Base-by-base conservation (phyloP, 2,329 filamentous ascomycete species). In the Penicillium sp. region DNA sequence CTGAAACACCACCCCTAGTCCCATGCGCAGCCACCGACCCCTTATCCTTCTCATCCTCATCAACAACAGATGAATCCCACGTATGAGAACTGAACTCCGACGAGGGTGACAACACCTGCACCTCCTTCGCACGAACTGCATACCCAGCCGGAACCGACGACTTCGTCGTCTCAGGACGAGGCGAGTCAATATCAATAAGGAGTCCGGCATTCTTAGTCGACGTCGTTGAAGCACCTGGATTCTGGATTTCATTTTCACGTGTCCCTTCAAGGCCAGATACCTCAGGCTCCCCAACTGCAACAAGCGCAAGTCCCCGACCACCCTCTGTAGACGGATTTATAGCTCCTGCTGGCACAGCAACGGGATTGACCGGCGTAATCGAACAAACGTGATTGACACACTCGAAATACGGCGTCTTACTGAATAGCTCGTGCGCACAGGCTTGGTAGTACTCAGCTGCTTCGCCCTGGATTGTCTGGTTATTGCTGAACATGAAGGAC, bases 371-470 rank as follows among this genome's bases (percentile, higher is more conserved):
- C 2, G 70, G 67, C 1, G 73, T 75, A 19, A 76, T 68, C 0
- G 73, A 75, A 52, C 77, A 79, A 19, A 74, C 65, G 61, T 80
- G 78, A 49, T 78, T 76, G 15, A 72, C 53, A 50, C 78, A 79
- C 57, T 79, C 74, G 48, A 79, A 79, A 58, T 75, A 79, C 0
- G 75, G 73, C 8, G 64, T 69, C 19, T 70, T 68, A 49, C 71
- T 77, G 52, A 77, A 71, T n/a, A 76, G 61, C 44, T 80, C 77
- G 59, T 79, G 73, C 1, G 77, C 73, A 60, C 76, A 77, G 5
- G 77, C 78, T 63, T 79, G 77, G 50, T 75, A 78, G 56, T 78
- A 78, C 55, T 78, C 76, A 3, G 75, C 74, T 1, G 75, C 74
- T 25, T 66, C 61, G 4, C 75, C 75, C 27, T 74, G 66, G 6